Evolutionary conservation across 352 stramenopile species (phyloP).

Genomic region (Globisporangium nodosum): DNA sequence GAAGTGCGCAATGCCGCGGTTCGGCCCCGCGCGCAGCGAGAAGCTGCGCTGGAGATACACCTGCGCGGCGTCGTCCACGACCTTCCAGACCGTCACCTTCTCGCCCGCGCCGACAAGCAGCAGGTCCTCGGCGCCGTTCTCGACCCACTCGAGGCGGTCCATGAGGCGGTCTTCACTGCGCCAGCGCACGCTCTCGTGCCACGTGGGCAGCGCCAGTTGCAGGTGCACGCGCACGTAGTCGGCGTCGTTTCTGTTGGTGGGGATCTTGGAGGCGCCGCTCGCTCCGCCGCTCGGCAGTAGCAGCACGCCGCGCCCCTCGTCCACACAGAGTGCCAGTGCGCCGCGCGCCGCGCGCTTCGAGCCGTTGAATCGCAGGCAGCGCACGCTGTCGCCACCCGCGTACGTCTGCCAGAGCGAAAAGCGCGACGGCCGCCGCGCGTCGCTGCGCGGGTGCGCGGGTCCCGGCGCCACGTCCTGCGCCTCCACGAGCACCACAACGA

Average conservation of each 20-base stretch:
- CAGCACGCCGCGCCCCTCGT: conserved; percentile 58
- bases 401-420: conserved; percentile 76
- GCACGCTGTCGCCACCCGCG: conserved; percentile 33
- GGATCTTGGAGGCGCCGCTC: conserved; percentile 11
- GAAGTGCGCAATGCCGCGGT: conserved; percentile 38
- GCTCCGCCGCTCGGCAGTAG: conserved; percentile 29
- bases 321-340: conserved; percentile 53
- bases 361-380: conserved; percentile 53
- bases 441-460: conserved; percentile 11
- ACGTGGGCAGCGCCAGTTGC: conserved; percentile 59
- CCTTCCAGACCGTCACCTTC: conserved; percentile 76
- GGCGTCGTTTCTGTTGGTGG: conserved; percentile 1
- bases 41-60: conserved; percentile 79
- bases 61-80: conserved; percentile 73
- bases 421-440: conserved; percentile 24
- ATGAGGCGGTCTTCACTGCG: conserved; percentile 53
- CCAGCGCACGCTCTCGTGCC: conserved; percentile 69
- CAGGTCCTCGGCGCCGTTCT: conserved; percentile 62
- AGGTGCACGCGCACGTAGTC: conserved; percentile 69
- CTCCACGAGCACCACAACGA: conserved; percentile 62
- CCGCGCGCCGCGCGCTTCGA: conserved; percentile 44
- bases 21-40: conserved; percentile 15
- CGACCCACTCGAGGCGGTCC: conserved; percentile 70
- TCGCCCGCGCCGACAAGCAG: conserved; percentile 60
- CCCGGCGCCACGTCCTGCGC: conserved; percentile 13